Evolutionary conservation across 2,329 filamentous ascomycete species (phyloP), one percentile per base, ranked within the genome.

Genomic region (Elsinoe perseae): DNA sequence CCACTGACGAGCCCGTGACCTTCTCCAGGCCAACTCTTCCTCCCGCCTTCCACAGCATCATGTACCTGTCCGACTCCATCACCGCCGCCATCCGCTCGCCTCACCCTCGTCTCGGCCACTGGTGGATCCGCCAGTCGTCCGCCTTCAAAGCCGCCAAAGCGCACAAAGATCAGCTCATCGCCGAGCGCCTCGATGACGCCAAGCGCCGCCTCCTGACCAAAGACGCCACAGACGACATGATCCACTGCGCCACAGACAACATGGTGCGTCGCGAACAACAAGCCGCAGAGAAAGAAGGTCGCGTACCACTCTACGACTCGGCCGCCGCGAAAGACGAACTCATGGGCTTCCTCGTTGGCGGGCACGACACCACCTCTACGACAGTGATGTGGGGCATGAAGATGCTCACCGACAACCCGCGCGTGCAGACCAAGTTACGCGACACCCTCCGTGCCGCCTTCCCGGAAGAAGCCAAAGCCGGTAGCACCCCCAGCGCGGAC

Each of bases 281-380:
- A 8, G 62, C 65, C 36, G 70, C 71, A 0, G 63, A 66, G 43
- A 72, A 71, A 54, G 66, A 69, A 32, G 66, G 64, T 2, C 56
- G 64, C 7, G n/a, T 54, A 27, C 62, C 66, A 64, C 43, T 63
- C 63, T 54, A 59, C 50, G 27, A 63, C 30, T 58, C 66, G 62
- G 61, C 58, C 61, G 62, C 58, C 3, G 59, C 61, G 9, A 57
- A 54, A 14, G 59, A 62, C 40, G 61, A 72, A 61, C 57, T 70
- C 1, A 69, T 67, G 34, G 68, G 65, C 2, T 69, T 70, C 57
- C 58, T 71, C 2, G 58, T 71, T n/a, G 70, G 72, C n/a, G 76
- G 74, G 9, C 71, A 76, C 57, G 74, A 78, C 48, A 77, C 75
- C 0, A 75, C 72, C 0, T 66, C 70, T 9, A 73, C 70, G 6